Evolutionary conservation across 768 basidiomycete genomes (phyloP).

Genomic region (Macrocybe gigantea): DNA sequence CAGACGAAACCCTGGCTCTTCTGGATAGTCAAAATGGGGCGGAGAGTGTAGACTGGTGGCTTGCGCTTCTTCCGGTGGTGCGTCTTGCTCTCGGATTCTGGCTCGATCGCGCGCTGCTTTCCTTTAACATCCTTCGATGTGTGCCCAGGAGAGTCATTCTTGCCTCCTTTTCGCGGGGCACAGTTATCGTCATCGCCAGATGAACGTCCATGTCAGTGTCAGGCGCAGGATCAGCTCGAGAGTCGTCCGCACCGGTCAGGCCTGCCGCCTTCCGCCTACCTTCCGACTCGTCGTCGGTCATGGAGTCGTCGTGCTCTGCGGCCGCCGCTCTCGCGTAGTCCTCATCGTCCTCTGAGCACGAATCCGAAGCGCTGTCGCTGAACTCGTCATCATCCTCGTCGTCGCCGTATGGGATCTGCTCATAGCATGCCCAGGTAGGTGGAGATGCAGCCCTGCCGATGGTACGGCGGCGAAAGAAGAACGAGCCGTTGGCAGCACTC

Average conservation of each 20-base stretch:
- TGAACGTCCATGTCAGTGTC: slow-evolving; percentile 7
- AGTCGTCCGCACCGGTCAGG: background rate
- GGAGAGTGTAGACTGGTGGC: slow-evolving; percentile 52
- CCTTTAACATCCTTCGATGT: slow-evolving; percentile 65
- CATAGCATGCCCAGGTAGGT: slow-evolving; percentile 87
- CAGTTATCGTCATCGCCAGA: slow-evolving; percentile 29
- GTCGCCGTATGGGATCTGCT: slow-evolving; percentile 75
- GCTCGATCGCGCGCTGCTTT: slow-evolving; percentile 74
- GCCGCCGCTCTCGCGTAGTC: slow-evolving; percentile 38
- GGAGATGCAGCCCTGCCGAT: slow-evolving; percentile 80
- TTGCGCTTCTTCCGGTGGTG: slow-evolving; percentile 51
- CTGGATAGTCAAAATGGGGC: slow-evolving; percentile 84
- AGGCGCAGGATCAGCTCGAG: too few relatives aligned
- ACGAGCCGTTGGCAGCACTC: slow-evolving; percentile 34
- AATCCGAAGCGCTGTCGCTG: slow-evolving; percentile 31
- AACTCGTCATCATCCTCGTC: slow-evolving; percentile 55
- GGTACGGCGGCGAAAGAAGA: slow-evolving; percentile 62
- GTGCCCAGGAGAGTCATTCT: slow-evolving; percentile 30
- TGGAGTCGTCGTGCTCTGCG: slow-evolving; percentile 8
- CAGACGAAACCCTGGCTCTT: slow-evolving; percentile 86
- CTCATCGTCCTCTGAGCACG: slow-evolving; percentile 73
- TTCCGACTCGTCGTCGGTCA: too few relatives aligned
- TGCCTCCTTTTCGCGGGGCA: slow-evolving; percentile 21
- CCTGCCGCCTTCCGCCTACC: background rate
- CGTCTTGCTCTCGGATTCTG: slow-evolving; percentile 46